phyloP scores from a whole-genome alignment of 2,329 filamentous ascomycete species.

The Penicillium glabrum region DNA sequence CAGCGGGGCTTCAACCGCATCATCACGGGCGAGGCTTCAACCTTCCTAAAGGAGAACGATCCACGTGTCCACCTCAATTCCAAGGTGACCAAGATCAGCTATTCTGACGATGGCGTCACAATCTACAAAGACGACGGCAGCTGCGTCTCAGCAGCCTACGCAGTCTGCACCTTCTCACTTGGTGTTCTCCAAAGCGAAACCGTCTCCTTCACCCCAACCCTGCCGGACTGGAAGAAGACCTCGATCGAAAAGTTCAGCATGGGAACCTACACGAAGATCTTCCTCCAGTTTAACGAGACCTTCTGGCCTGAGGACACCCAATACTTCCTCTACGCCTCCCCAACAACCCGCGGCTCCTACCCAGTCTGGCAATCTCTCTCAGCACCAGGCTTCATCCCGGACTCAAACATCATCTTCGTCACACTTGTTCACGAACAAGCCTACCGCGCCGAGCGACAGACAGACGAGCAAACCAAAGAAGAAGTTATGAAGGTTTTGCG shows the following conservation, averaged over 20 bases:
- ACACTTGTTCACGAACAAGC: conserved; percentile 60
- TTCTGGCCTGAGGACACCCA: conserved; percentile 63
- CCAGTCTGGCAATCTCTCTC: conserved; percentile 66
- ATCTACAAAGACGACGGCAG: conserved; percentile 55
- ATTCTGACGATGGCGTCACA: conserved; percentile 54
- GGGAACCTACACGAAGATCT: conserved; percentile 73
- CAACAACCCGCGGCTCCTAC: conserved; percentile 52
- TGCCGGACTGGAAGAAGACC: conserved; percentile 65
- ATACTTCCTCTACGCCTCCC: conserved; percentile 56
- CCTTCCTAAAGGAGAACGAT: conserved; percentile 59
- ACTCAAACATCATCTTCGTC: conserved; percentile 65
- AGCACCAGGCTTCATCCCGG: conserved; percentile 57
- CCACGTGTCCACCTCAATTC: conserved; percentile 59
- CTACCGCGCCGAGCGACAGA: conserved; percentile 60
- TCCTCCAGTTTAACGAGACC: conserved; percentile 65
- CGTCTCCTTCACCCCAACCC: conserved; percentile 57
- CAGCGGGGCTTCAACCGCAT: conserved; percentile 62
- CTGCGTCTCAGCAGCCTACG: conserved; percentile 61
- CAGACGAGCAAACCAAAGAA: conserved; percentile 57
- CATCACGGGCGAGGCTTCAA: conserved; percentile 57
- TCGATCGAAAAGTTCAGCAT: conserved; percentile 66
- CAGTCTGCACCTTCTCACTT: conserved; percentile 66
- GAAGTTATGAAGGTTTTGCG: conserved; percentile 60
- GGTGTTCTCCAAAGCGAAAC: conserved; percentile 65
- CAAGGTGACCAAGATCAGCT: conserved; percentile 55